Evolutionary conservation across 805 yeast genomes (phyloP).

Genomic region (Lachancea quebecensis): DNA sequence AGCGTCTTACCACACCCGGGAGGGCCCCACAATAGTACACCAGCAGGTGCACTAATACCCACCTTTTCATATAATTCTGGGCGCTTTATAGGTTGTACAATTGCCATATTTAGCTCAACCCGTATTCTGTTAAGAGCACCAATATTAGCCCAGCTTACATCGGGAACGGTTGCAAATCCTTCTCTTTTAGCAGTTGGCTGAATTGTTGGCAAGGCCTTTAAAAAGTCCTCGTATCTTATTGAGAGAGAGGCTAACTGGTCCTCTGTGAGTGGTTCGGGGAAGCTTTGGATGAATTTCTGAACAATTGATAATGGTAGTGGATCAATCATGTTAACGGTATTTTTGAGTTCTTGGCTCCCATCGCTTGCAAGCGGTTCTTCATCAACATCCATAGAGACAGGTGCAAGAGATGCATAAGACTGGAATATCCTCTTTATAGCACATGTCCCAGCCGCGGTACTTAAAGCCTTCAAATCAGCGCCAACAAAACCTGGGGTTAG

Average conservation of each 20-base stretch:
- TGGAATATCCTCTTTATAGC: slow-evolving; percentile 90
- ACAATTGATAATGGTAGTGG: slow-evolving; percentile 52
- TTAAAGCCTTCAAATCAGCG: slow-evolving; percentile 90
- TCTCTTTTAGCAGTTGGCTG: slow-evolving; percentile 98
- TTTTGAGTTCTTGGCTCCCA: slow-evolving; percentile 20
- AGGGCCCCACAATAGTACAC: slow-evolving; percentile 97
- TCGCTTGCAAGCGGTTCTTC: slow-evolving; percentile 5
- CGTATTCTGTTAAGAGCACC: slow-evolving; percentile 81
- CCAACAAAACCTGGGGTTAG: slow-evolving; percentile 97
- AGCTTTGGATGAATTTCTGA: slow-evolving; percentile 61
- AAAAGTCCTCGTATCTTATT: slow-evolving; percentile 73
- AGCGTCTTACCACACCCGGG: slow-evolving; percentile 99
- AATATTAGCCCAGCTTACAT: slow-evolving; percentile 90
- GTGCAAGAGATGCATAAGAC: slow-evolving; percentile 31
- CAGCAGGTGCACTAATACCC: slow-evolving; percentile 95
- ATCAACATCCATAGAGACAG: slow-evolving; percentile 27
- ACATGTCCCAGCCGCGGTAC: slow-evolving; percentile 89
- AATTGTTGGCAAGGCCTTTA: slow-evolving; percentile 79
- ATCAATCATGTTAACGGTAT: slow-evolving; percentile 30
- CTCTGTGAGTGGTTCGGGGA: slow-evolving; percentile 71
- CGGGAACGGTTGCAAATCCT: slow-evolving; percentile 98
- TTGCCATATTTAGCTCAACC: slow-evolving; percentile 91
- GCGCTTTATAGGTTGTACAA: slow-evolving; percentile 89
- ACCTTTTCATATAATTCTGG: slow-evolving; percentile 87
- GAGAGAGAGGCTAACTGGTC: slow-evolving; percentile 71